Percentiles rank a stretch among this genome's conserved stretches.
Evolutionary conservation across 768 basidiomycete species (phyloP).

Genomic region (Crepidotus variabilis): DNA sequence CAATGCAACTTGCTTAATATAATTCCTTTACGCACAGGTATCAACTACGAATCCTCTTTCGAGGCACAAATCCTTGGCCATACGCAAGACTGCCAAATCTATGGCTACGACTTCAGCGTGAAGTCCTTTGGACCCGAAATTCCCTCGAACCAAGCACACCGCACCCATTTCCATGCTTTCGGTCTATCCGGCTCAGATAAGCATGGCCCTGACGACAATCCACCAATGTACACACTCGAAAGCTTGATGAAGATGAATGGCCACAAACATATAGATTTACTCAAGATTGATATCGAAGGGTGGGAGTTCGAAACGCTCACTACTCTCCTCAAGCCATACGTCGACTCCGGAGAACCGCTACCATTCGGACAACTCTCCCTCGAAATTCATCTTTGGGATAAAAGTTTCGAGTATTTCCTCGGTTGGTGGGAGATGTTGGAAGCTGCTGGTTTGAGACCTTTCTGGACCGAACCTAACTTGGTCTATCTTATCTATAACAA

Average conservation of each 20-base stretch:
- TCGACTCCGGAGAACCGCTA: constrained; percentile 43
- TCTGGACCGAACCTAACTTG: constrained; percentile 67
- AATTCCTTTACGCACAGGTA: constrained; percentile 20
- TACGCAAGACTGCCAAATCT: constrained; percentile 50
- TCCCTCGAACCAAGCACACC: constrained; percentile 20
- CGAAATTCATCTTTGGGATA: constrained; percentile 57
- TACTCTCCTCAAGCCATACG: constrained; percentile 44
- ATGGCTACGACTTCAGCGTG: constrained; percentile 54
- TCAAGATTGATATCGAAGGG: constrained; percentile 71
- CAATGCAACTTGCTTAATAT: background rate
- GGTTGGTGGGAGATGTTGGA: constrained; percentile 72
- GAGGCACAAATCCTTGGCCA: constrained; percentile 54
- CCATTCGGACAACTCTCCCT: constrained; percentile 73
- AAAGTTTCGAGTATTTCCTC: constrained; percentile 50
- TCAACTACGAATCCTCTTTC: constrained; percentile 62
- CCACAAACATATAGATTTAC: constrained; percentile 68
- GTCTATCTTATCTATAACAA: constrained; percentile 57
- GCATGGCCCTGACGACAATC: constrained; percentile 38
- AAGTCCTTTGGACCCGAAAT: constrained; percentile 43
- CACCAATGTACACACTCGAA: constrained; percentile 59
- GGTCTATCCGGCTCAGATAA: constrained; percentile 42
- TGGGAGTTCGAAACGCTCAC: constrained; percentile 62
- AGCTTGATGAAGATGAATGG: constrained; percentile 65
- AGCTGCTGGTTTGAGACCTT: constrained; percentile 63
- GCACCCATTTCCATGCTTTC: constrained; percentile 39